Evolutionary conservation across 441 rosid genomes (phyloP), one percentile per base, ranked within the genome.

Genomic region (Gossypium davidsonii): DNA sequence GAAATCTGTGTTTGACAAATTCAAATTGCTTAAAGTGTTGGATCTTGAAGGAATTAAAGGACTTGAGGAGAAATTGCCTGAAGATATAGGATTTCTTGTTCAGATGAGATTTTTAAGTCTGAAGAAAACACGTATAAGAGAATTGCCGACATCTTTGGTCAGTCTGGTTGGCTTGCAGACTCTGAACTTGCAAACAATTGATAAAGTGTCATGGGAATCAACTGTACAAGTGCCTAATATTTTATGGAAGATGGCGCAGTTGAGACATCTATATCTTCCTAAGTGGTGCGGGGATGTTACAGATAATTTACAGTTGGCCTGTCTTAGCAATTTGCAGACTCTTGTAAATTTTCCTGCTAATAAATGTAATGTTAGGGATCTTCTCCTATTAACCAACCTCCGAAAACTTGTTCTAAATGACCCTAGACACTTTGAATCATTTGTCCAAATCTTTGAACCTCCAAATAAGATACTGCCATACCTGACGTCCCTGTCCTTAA

Each of bases 191-290:
- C 72, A 67, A n/a, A 67, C 77, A 25, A 57, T 74, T 31, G 72
- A 67, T 44, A 74, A 65, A 31, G 56, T 74, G 4, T 74, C 73
- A 2, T 74, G 72, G 73, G 72, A 74, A 46, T 67, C 67, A 53
- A 73, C 76, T 7, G 73, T 67, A 26, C 66, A 56, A 44, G 66
- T 67, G 25, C 72, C 77, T 15, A 55, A 74, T 42, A 4, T 74
- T 39, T 3, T 55, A 63, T 73, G 76, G 76, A 62, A 73, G 80
- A 78, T 76, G 72, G 20, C 58, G 21, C 58, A 75, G 18, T 70
- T 77, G 62, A 77, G 86, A 51, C 81, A 81, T 66, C 69, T 79
- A 37, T 81, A 81, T 60, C 82, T 81, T 26, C 6, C 72, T 68
- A 67, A 61, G 71, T 60, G 78, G 84, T 17, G 78, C 3, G 63